Conservation (phyloP, 306 rosid genomes). For the Fragaria iinumae region DNA sequence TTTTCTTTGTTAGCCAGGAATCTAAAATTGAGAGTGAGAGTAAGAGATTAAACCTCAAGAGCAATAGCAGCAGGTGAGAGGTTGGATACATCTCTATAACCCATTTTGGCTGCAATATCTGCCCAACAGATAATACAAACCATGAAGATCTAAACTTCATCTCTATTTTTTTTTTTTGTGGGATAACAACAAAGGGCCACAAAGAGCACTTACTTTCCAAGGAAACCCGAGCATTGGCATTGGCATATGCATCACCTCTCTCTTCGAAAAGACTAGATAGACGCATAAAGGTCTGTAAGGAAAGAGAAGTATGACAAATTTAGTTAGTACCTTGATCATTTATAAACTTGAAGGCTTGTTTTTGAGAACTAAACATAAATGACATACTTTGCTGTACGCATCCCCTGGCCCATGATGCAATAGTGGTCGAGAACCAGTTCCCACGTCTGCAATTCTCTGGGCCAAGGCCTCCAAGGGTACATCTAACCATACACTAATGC, state of each 20-base stretch:
- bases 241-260: constrained; percentile 75
- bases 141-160: constrained; percentile 8
- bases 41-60: constrained; percentile 60
- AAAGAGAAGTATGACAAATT: constrained; percentile 18
- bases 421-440: constrained; percentile 91
- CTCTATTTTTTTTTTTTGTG: not conserved
- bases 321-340: not conserved
- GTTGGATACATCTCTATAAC: constrained; percentile 52
- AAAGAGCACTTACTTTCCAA: constrained; percentile 57
- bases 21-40: constrained; percentile 26
- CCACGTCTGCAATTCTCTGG: constrained; percentile 78
- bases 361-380: constrained; percentile 21
- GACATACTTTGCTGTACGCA: constrained; percentile 61
- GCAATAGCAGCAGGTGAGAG: constrained; percentile 79
- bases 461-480: constrained; percentile 95
- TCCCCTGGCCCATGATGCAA: constrained; percentile 76
- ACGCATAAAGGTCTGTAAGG: constrained; percentile 64
- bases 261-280: constrained; percentile 72
- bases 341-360: not conserved
- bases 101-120: constrained; percentile 77
- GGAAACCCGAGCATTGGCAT: constrained; percentile 78
- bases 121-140: constrained; percentile 17
- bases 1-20: not conserved
- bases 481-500: constrained; percentile 88
- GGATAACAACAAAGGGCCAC: constrained; percentile 7